A percentile compares a stretch with the other conserved stretches of the same genome.
These are phyloP conservation scores for Glycyrrhiza uralensis DNA, from an alignment of 306 rosid species.

Conservation along the genomic window DNA sequence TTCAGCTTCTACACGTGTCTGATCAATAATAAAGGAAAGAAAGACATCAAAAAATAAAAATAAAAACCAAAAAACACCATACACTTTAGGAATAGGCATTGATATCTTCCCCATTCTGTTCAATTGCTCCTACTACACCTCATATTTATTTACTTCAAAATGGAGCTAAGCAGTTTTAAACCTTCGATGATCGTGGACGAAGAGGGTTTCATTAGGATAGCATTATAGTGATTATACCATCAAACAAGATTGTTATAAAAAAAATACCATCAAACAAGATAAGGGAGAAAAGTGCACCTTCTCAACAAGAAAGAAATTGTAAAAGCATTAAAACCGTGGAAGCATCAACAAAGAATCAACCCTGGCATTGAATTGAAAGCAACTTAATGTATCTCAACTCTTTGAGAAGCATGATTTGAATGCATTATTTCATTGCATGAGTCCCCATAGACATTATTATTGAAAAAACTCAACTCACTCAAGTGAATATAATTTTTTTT, in stretches of 20 bases:
- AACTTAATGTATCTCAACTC: conserved; percentile 42
- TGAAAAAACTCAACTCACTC: conserved; percentile 40
- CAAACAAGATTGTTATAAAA: conserved; percentile 8
- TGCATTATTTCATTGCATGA: conserved; percentile 48
- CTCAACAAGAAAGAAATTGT: neutral
- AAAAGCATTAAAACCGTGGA: neutral
- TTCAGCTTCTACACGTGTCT: neutral
- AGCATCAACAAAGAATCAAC: conserved; percentile 3
- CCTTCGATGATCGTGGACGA: neutral
- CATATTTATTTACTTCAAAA: too few relatives aligned
- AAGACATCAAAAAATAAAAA: neutral
- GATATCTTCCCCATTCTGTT: neutral
- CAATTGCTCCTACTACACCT: too few relatives aligned
- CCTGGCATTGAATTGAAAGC: conserved; percentile 36
- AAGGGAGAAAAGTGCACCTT: neutral
- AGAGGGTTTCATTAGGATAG: neutral
- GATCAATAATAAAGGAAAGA: neutral
- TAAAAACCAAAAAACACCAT: neutral
- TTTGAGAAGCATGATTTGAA: conserved; percentile 31
- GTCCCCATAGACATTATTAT: conserved; percentile 57
- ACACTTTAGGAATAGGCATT: neutral
- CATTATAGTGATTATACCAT: neutral
- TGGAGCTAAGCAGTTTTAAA: neutral
- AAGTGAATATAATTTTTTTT: conserved; percentile 28
- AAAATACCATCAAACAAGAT: neutral